Evolutionary conservation across 2,329 filamentous ascomycete species (phyloP), one percentile per base, ranked within the genome.

Genomic region (Aspergillus sp.): DNA sequence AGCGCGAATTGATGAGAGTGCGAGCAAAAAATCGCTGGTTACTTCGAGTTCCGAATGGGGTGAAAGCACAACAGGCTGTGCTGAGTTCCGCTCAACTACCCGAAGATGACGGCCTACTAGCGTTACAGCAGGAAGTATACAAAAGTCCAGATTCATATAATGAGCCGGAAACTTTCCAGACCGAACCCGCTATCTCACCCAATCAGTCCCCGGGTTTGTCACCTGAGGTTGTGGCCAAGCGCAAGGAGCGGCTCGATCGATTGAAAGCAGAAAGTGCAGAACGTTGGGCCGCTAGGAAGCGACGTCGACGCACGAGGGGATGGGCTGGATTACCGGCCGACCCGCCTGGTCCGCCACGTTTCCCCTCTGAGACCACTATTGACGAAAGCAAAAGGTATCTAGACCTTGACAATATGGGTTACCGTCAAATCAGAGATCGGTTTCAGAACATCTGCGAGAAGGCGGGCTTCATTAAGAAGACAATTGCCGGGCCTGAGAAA

Each of bases 351-450:
- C 84, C 87, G 19, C 87, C 88, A 14, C 85, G 90, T 21, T 95
- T 91, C 62, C 89, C 89, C 1, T 93, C 90, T 0, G 90, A 95
- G 72, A 93, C 89, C 12, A 93, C 90, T 0, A 84, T 95, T 58
- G 88, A 90, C 63, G 89, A 93, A 73, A 88, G 88, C 68, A 90
- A 91, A 68, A 81, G 81, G 12, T 88, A 87, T 58, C 78, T 96
- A 27, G 79, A 77, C 39, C 78, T 96, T 35, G 84, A 89, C 66
- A 84, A 82, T 49, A 73, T 79, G 1, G 76, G 83, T 43, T 95
- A 95, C 70, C 81, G 81, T 33, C 76, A 84, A 58, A 73, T 91
- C 15, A 84, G 90, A 31, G 80, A 86, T 49, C 82, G 84, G 27
- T 95, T 92, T 63, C 83, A 88, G 64, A 76, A 76, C 9, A 90